Base-by-base conservation (phyloP, 495 filamentous ascomycete species). In the Aspergillus haitiensis region DNA sequence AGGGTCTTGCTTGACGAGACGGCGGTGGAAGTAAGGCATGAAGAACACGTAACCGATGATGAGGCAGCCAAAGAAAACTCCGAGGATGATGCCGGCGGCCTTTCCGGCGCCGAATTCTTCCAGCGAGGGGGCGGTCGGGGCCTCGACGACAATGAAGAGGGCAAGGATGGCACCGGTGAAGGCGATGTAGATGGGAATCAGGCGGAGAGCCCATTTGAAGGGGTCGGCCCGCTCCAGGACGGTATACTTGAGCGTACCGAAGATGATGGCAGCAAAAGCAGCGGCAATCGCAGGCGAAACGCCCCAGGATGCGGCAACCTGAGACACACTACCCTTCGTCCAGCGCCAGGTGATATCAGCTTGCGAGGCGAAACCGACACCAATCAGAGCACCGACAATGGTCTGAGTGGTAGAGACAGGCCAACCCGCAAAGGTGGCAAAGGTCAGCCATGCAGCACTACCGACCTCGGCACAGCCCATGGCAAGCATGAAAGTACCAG, bases 281-380 rank as follows among this genome's bases (percentile, higher is more conserved):
- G 69, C 84, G 5, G 87, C 77, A 54, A 88, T 81, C 44, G 71
- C 73, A 1, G 87, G 87, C 12, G 87, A 82, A 61, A 90, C 84
- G 52, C 79, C 77, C 82, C 84, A 82, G 18, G 79, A 81, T 18
- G 84, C 83, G 49, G 86, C 83, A 48, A 86, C 79, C 65, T 85
- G 82, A 61, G 81, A 74, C 49, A 85, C 72, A 70, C 82, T 74
- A 58, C 79, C 72, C 39, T 70, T 60, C 0, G 70, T 62, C 75
- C 83, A 85, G 27, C 70, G 78, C 87, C 87, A 90, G 15, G 69
- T 67, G 52, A 88, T 68, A 9, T 71, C 65, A n/a, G 84, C 81
- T 47, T 83, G 67, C 12, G 82, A 66, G 0, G 85, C 86, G 62
- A 88, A 76, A 34, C 86, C 86, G 63, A 87, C 82, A 60, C 85